A percentile compares a stretch with the other conserved stretches of the same genome.
Evolutionary conservation across 768 basidiomycete genomes (phyloP).

Genomic region (Mycena filopes): DNA sequence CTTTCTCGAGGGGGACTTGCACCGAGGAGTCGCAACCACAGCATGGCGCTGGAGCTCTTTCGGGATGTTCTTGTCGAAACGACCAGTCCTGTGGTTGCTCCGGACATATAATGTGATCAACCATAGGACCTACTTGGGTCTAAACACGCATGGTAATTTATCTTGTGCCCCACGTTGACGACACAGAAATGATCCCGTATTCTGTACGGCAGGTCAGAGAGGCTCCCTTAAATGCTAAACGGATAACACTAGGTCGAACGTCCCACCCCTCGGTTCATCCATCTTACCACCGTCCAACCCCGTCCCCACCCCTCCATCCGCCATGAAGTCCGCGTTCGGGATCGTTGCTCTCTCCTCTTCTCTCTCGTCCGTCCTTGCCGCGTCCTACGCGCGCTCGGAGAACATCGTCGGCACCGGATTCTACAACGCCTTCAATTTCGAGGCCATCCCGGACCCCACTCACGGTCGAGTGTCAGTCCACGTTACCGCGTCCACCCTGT

Average conservation of each 20-base stretch:
- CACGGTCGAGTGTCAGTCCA: slow-evolving; percentile 66
- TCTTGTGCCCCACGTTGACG: slow-evolving; percentile 15
- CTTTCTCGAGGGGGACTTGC: too few relatives aligned
- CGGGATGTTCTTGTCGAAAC: too few relatives aligned
- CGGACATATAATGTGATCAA: too few relatives aligned
- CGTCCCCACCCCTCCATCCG: not conserved
- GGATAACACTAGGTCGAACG: too few relatives aligned
- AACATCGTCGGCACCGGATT: slow-evolving; percentile 59
- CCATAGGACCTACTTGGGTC: too few relatives aligned
- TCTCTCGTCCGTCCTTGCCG: slow-evolving; percentile 41
- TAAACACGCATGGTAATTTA: slow-evolving; percentile 6
- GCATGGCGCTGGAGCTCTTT: too few relatives aligned
- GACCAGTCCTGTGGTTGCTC: too few relatives aligned
- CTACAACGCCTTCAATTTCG: slow-evolving; percentile 59
- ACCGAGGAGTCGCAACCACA: too few relatives aligned
- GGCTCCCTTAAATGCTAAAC: too few relatives aligned
- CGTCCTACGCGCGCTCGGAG: slow-evolving; percentile 53
- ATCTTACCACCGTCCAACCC: not conserved
- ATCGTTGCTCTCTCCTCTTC: slow-evolving; percentile 9
- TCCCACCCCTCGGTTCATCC: not conserved
- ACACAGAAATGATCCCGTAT: not conserved
- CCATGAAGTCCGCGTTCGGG: slow-evolving; percentile 15
- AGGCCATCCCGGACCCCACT: slow-evolving; percentile 65
- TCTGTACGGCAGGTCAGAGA: not conserved
- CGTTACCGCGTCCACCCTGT: not conserved